Evolutionary conservation across 805 yeast species (phyloP).

Genomic region (Ogataea saltuana): DNA sequence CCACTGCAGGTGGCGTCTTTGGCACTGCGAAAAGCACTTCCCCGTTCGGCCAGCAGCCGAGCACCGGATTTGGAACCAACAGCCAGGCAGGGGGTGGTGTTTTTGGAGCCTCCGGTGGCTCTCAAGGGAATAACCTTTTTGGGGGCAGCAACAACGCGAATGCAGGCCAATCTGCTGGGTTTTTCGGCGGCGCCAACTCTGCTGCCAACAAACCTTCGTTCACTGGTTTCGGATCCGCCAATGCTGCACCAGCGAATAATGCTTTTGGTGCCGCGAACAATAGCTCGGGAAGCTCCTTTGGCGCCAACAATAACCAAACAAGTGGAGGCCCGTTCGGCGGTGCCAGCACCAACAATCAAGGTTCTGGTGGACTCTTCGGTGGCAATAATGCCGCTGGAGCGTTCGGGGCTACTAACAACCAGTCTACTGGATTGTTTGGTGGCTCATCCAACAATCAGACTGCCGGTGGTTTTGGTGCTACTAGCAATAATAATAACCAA

Average conservation of each 20-base stretch:
- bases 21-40: conserved; percentile 28
- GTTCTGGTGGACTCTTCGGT: conserved; percentile 34
- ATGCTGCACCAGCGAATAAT: conserved; percentile 16
- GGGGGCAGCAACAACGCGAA: conserved; percentile 8
- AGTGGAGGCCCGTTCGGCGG: conserved; percentile 30
- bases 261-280: conserved; percentile 13
- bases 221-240: conserved; percentile 32
- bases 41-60: conserved; percentile 24
- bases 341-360: conserved; percentile 6
- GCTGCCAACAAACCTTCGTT: conserved; percentile 28
- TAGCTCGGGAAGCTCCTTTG: conserved; percentile 17
- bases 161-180: conserved; percentile 11
- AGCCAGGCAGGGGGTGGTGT: conserved; percentile 20
- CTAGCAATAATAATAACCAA: not conserved
- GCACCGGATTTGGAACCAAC: conserved; percentile 41
- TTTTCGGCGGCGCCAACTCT: conserved; percentile 18
- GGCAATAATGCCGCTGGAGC: conserved; percentile 23
- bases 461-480: conserved; percentile 11
- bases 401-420: conserved; percentile 14
- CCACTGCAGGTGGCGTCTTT: conserved; percentile 28
- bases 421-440: conserved; percentile 37
- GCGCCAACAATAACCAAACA: conserved; percentile 15
- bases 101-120: conserved; percentile 28
- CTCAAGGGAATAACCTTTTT: conserved; percentile 31
- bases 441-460: conserved; percentile 27